Evolutionary conservation across 1,139 yeast species (phyloP).

Genomic region (Debaryomycetaceae sp.): DNA sequence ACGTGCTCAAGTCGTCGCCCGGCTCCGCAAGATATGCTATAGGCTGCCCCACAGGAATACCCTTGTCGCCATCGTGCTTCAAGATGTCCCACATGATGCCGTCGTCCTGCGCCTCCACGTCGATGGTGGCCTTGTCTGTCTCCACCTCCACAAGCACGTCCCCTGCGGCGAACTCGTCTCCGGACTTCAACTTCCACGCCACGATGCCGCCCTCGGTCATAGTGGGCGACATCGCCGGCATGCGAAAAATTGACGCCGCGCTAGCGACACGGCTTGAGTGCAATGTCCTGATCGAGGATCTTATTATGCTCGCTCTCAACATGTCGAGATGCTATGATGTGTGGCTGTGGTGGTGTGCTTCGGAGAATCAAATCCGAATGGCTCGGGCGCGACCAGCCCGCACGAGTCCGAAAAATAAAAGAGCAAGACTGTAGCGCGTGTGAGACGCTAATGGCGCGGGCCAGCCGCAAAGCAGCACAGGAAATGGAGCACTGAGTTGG

Average conservation of each 20-base stretch:
- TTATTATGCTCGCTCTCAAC: slow-evolving; percentile 5
- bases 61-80: slow-evolving; percentile 66
- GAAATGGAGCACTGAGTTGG: not conserved
- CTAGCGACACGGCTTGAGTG: slow-evolving; percentile 9
- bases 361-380: slow-evolving; percentile 8
- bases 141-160: slow-evolving; percentile 86
- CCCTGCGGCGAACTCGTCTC: slow-evolving; percentile 75
- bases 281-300: slow-evolving; percentile 3
- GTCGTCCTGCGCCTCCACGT: slow-evolving; percentile 91
- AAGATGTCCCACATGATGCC: slow-evolving; percentile 82
- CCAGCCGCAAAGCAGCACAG: too few species aligned
- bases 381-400: slow-evolving; percentile 12
- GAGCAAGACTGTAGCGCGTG: not conserved
- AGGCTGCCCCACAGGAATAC: slow-evolving; percentile 79
- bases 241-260: slow-evolving; percentile 62
- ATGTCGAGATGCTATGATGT: not conserved
- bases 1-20: slow-evolving; percentile 68
- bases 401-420: not conserved
- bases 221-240: slow-evolving; percentile 99
- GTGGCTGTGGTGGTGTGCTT: slow-evolving; percentile 2
- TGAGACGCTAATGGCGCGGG: too few species aligned
- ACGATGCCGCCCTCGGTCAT: slow-evolving; percentile 98
- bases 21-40: slow-evolving; percentile 87
- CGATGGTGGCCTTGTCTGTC: slow-evolving; percentile 90
- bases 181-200: slow-evolving; percentile 86